Conservation (phyloP, 768 basidiomycete species). For the Hygrocybe coccinea region DNA sequence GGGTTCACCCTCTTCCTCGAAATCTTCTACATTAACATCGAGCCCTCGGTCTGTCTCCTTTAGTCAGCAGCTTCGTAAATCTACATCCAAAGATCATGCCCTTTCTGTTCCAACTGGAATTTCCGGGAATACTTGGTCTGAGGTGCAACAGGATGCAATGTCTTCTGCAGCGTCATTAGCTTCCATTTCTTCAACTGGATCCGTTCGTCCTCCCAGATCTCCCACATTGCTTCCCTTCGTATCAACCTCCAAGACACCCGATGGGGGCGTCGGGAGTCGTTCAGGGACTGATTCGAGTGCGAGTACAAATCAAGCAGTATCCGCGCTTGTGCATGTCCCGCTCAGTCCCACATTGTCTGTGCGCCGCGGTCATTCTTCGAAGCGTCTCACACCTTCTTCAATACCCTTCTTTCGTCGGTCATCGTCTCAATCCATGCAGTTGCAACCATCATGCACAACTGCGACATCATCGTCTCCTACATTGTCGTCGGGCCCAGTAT, state of each 20-base stretch:
- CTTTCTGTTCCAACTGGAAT: constrained; percentile 37
- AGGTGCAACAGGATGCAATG: constrained; percentile 72
- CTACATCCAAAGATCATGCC: constrained; percentile 61
- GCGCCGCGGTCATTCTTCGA: constrained; percentile 58
- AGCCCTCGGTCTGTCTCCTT: constrained; percentile 67
- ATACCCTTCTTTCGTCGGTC: constrained; percentile 94
- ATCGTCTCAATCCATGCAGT: constrained; percentile 81
- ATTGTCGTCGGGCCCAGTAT: constrained; percentile 35
- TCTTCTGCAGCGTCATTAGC: constrained; percentile 69
- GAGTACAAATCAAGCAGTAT: constrained; percentile 59
- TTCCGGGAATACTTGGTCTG: constrained; percentile 56
- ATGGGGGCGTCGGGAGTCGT: constrained; percentile 55
- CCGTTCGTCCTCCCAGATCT: constrained; percentile 57
- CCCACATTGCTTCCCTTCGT: constrained; percentile 29
- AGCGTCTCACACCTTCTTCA: constrained; percentile 84
- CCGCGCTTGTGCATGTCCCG: constrained; percentile 52
- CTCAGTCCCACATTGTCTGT: constrained; percentile 70
- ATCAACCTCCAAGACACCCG: constrained; percentile 22
- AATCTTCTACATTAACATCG: constrained; percentile 53
- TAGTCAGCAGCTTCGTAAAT: constrained; percentile 63
- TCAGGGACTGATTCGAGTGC: constrained; percentile 74
- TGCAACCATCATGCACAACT: constrained; percentile 46
- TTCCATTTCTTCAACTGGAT: constrained; percentile 70
- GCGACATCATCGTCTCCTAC: constrained; percentile 52
- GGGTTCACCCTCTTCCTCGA: constrained; percentile 58